Percentiles rank a stretch among this genome's conserved stretches.
Conservation (phyloP, 805 yeast genomes). For the Ogataea naganishii region DNA sequence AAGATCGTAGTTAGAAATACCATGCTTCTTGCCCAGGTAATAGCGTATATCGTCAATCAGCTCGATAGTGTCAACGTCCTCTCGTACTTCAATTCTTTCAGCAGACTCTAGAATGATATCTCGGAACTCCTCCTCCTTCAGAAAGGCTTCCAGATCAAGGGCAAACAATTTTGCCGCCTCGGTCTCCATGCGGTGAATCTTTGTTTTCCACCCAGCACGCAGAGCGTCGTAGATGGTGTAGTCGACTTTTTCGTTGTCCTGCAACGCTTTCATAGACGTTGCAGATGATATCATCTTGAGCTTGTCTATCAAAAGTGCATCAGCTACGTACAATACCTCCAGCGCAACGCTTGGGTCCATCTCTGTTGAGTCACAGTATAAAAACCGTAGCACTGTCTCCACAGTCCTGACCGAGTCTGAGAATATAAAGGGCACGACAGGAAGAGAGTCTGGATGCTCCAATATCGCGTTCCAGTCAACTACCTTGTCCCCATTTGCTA, state of each 20-base stretch:
- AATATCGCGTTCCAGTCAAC: slow-evolving; percentile 12
- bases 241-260: slow-evolving; percentile 12
- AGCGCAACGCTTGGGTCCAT: slow-evolving; percentile 43
- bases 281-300: slow-evolving; percentile 59
- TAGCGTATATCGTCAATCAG: slow-evolving; percentile 70
- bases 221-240: slow-evolving; percentile 46
- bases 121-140: slow-evolving; percentile 28
- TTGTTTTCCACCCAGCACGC: slow-evolving; percentile 58
- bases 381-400: slow-evolving; percentile 41
- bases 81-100: slow-evolving; percentile 44
- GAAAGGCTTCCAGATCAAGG: slow-evolving; percentile 30
- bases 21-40: slow-evolving; percentile 38
- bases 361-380: slow-evolving; percentile 53
- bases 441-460: slow-evolving; percentile 8
- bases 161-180: slow-evolving; percentile 55
- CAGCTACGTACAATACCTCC: slow-evolving; percentile 52
- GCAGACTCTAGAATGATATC: slow-evolving; percentile 32
- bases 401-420: slow-evolving; percentile 24
- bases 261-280: slow-evolving; percentile 29
- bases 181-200: slow-evolving; percentile 57
- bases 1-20: too few relatives aligned
- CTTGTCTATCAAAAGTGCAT: slow-evolving; percentile 49
- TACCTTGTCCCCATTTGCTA: too few relatives aligned
- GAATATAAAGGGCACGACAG: slow-evolving; percentile 8
- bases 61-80: slow-evolving; percentile 75